These are phyloP conservation scores for Jacaranda mimosifolia DNA, from an alignment of 257 asterid genomes.

Conservation along the genomic window DNA sequence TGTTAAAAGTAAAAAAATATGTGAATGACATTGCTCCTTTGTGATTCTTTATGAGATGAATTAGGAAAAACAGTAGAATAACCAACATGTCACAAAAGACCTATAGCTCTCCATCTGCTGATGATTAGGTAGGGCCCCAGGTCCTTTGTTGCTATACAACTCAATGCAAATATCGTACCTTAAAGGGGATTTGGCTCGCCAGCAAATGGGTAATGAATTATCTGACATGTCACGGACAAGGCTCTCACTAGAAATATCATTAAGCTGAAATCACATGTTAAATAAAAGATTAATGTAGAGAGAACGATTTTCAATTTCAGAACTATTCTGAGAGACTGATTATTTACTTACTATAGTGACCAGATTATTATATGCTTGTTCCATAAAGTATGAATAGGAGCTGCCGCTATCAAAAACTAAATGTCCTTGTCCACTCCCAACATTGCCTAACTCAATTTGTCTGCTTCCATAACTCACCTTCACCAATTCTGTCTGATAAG, in stretches of 20 bases:
- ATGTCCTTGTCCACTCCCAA: constrained; percentile 44
- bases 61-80: background rate
- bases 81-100: background rate
- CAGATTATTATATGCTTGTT: constrained; percentile 65
- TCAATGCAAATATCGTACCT: constrained; percentile 45
- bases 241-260: constrained; percentile 55
- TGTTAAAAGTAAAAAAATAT: background rate
- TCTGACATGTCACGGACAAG: constrained; percentile 67
- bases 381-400: constrained; percentile 70
- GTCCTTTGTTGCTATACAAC: background rate
- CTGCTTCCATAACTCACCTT: constrained; percentile 65
- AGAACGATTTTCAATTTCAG: constrained; percentile 15
- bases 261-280: constrained; percentile 53
- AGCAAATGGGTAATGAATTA: constrained; percentile 71
- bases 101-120: background rate
- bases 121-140: background rate
- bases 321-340: constrained; percentile 16
- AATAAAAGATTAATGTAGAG: constrained; percentile 20
- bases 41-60: background rate
- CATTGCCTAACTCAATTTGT: constrained; percentile 47
- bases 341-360: constrained; percentile 55
- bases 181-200: constrained; percentile 61
- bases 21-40: background rate
- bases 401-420: constrained; percentile 80
- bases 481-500: constrained; percentile 65